phyloP scores from a whole-genome alignment of 257 asterid species.

The Solanum chaucha region DNA sequence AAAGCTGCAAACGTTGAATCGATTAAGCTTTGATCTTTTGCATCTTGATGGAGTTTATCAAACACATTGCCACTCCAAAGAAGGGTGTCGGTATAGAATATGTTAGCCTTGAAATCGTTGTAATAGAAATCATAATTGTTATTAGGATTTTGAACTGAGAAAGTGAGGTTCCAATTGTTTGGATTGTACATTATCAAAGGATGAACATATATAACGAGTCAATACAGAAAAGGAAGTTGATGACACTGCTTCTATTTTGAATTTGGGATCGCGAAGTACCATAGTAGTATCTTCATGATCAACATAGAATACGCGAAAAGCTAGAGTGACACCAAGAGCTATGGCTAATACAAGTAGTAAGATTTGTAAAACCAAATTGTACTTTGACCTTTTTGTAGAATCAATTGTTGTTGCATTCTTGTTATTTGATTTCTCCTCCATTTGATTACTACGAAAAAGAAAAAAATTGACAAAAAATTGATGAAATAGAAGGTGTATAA shows the following conservation, averaged over 20 bases:
- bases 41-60: neutral
- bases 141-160: neutral
- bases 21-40: neutral
- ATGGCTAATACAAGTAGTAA: neutral
- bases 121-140: neutral
- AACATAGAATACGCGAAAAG: neutral
- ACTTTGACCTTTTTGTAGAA: neutral
- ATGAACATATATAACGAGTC: neutral
- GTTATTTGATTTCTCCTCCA: neutral
- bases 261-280: neutral
- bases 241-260: neutral
- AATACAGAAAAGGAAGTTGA: neutral
- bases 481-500: too few relatives aligned
- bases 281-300: neutral
- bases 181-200: neutral
- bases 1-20: neutral
- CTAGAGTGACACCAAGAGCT: neutral
- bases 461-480: too few relatives aligned
- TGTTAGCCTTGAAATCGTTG: neutral
- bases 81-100: neutral
- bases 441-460: too few relatives aligned
- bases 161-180: neutral
- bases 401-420: neutral
- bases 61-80: neutral
- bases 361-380: neutral